phyloP scores from a whole-genome alignment of 805 yeast species.

The Myxozyma sirexii region DNA sequence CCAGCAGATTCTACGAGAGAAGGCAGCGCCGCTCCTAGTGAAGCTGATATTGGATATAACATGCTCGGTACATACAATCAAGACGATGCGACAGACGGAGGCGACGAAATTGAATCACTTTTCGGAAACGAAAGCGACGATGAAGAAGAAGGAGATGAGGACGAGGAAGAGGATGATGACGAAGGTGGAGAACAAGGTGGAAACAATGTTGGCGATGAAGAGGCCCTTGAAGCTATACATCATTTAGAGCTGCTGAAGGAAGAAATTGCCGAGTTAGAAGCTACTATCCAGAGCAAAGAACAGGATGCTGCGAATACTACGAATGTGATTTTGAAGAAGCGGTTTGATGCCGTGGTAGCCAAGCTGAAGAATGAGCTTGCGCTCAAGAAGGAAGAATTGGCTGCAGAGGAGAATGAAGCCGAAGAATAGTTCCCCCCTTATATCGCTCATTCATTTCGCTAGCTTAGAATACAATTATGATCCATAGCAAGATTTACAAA shows the following conservation, averaged over 20 bases:
- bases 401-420: constrained; percentile 36
- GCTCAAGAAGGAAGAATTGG: constrained; percentile 70
- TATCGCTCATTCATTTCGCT: too few species aligned
- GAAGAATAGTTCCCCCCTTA: constrained; percentile 9
- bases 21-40: constrained; percentile 33
- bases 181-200: constrained; percentile 59
- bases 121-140: constrained; percentile 51
- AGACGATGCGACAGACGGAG: constrained; percentile 45
- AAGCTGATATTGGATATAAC: constrained; percentile 40
- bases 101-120: constrained; percentile 44
- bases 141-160: constrained; percentile 48
- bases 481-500: too few species aligned
- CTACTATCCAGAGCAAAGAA: constrained; percentile 74
- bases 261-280: constrained; percentile 79
- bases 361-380: constrained; percentile 82
- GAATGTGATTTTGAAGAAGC: constrained; percentile 82
- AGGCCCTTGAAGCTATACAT: constrained; percentile 56
- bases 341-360: constrained; percentile 78
- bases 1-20: constrained; percentile 30
- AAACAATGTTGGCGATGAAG: constrained; percentile 57
- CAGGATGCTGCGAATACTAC: constrained; percentile 69
- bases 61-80: constrained; percentile 38
- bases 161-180: constrained; percentile 59
- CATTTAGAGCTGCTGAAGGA: constrained; percentile 78
- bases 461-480: too few species aligned